Conservation (phyloP, 1,139 yeast species). For the Zygosaccharomyces sapae region DNA sequence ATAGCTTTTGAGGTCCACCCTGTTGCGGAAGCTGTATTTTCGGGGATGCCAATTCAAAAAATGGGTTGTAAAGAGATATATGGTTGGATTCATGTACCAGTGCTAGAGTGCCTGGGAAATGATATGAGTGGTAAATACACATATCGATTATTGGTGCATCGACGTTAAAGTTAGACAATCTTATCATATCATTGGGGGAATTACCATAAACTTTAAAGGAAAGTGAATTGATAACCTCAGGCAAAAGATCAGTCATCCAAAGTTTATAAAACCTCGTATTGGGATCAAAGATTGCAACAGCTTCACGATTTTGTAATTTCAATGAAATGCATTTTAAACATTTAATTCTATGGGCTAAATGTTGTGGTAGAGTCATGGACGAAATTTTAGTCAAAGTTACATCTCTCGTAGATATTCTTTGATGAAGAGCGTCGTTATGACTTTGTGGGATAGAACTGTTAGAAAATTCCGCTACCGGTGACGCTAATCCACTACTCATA, state of each 20-base stretch:
- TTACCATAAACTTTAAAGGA: conserved; percentile 31
- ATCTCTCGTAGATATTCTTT: conserved; percentile 46
- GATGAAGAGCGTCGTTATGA: conserved; percentile 11
- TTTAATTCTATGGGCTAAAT: conserved; percentile 31
- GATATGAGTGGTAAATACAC: conserved; percentile 19
- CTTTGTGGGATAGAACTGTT: conserved; percentile 11
- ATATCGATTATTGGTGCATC: conserved; percentile 23
- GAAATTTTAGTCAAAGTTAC: conserved; percentile 62
- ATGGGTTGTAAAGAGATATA: conserved; percentile 59
- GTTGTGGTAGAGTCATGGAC: conserved; percentile 37
- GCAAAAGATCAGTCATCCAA: conserved; percentile 44
- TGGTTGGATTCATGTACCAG: conserved; percentile 38
- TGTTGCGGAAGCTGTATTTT: conserved; percentile 36
- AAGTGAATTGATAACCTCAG: conserved; percentile 27
- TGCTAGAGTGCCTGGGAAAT: conserved; percentile 29
- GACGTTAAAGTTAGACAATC: conserved; percentile 30
- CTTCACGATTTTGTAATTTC: conserved; percentile 53
- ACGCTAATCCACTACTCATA: conserved; percentile 24
- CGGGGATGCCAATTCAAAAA: conserved; percentile 53
- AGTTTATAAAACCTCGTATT: conserved; percentile 42
- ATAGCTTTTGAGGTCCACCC: conserved; percentile 41
- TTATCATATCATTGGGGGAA: conserved; percentile 25
- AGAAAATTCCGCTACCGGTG: conserved; percentile 18
- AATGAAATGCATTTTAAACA: conserved; percentile 45
- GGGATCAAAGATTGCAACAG: conserved; percentile 46